Percentiles rank a stretch among this genome's conserved stretches.
Evolutionary conservation across 495 filamentous ascomycete genomes (phyloP).

Genomic region (Oidiodendron maius): DNA sequence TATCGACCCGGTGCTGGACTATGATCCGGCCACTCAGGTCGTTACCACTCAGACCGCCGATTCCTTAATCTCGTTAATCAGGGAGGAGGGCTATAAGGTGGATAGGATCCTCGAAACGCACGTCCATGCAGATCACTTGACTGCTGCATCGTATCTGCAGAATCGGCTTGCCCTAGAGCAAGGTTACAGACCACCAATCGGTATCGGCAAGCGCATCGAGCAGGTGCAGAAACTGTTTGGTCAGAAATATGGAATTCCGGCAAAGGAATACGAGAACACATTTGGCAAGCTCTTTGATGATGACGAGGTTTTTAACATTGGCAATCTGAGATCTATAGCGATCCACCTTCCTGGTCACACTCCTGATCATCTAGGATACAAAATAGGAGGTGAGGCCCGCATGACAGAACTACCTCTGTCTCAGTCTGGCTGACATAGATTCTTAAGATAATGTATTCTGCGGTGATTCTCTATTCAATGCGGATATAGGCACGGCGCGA

Average conservation of each 20-base stretch:
- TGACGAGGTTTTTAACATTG: constrained; percentile 44
- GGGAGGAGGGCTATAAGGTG: constrained; percentile 20
- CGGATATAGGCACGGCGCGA: constrained; percentile 51
- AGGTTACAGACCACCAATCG: constrained; percentile 26
- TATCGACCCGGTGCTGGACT: constrained; percentile 57
- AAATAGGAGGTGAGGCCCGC: constrained; percentile 33
- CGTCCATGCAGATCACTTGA: constrained; percentile 59
- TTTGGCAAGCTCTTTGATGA: constrained; percentile 51
- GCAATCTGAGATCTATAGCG: constrained; percentile 34
- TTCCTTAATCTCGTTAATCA: background rate
- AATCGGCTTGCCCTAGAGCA: constrained; percentile 22
- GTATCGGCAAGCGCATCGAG: constrained; percentile 51
- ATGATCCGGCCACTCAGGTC: constrained; percentile 36
- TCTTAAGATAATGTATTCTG: background rate
- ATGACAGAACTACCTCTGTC: background rate
- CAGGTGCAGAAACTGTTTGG: constrained; percentile 45
- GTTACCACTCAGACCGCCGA: constrained; percentile 45
- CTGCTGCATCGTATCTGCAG: constrained; percentile 49
- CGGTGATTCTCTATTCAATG: background rate
- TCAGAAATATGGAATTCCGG: constrained; percentile 35
- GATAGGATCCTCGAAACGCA: constrained; percentile 51
- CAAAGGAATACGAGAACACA: constrained; percentile 31
- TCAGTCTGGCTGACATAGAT: background rate
- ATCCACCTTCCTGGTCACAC: constrained; percentile 57
- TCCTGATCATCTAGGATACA: constrained; percentile 55